Evolutionary conservation across 768 basidiomycete genomes (phyloP).

Genomic region (Lentinula detonsa): DNA sequence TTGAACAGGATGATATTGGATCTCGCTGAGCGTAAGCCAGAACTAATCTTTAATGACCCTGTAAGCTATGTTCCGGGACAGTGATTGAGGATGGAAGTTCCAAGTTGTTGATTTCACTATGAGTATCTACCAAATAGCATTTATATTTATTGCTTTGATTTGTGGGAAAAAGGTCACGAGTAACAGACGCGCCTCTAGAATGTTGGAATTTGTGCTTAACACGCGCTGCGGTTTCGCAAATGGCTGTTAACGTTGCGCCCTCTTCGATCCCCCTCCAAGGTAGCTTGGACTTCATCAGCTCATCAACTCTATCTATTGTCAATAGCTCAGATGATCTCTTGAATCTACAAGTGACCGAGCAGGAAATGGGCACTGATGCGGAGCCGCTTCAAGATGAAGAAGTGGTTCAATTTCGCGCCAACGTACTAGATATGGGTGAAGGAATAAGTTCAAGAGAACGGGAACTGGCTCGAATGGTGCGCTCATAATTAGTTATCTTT

Average conservation of each 20-base stretch:
- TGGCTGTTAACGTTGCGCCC: not conserved
- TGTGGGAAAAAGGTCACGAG: not conserved
- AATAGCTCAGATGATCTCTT: not conserved
- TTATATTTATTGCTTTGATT: not conserved
- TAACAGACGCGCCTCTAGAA: not conserved
- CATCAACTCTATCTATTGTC: not conserved
- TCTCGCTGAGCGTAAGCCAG: slow-evolving; percentile 67
- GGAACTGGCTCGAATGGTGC: slow-evolving; percentile 6
- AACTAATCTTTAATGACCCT: slow-evolving; percentile 51
- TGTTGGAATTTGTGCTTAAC: not conserved
- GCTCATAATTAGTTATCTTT: not conserved
- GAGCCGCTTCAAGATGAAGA: slow-evolving; percentile 3
- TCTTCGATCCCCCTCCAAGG: not conserved
- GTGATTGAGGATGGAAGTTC: not conserved
- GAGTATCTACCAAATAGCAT: not conserved
- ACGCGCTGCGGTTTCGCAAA: not conserved
- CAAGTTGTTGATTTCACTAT: not conserved
- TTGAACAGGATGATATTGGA: slow-evolving; percentile 55
- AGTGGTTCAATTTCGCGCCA: not conserved
- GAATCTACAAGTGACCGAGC: not conserved
- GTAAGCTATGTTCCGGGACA: slow-evolving; percentile 36
- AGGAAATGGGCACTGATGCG: not conserved
- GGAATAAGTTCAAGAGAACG: not conserved
- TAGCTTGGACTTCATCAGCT: not conserved
- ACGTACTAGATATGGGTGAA: not conserved